Evolutionary conservation across 306 rosid species (phyloP), one percentile per base, ranked within the genome.

Genomic region (Begonia loranthoides): DNA sequence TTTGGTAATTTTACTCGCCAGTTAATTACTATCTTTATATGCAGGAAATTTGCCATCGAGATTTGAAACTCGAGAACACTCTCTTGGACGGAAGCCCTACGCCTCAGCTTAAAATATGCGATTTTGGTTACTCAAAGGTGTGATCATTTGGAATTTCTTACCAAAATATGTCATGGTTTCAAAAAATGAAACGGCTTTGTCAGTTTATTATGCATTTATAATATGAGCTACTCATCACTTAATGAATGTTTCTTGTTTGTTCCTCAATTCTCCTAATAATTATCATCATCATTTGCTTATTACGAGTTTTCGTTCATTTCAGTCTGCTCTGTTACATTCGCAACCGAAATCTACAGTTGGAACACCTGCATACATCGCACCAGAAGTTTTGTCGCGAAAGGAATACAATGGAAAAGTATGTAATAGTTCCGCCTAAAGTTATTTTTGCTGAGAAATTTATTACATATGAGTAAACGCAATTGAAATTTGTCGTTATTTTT

Each of bases 101-200:
- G 8, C 99, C 99, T 9, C 70, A 75, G 41, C 88, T 90, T 45
- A 90, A 90, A 72, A 90, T 90, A 12, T 86, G 95, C 12, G 99
- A 90, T 66, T 90, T 90, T 12, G 99, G 99, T 39, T 83, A 80
- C 74, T 90, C 99, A 63, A 90, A 90, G 99, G 95, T 87, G 51
- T 28, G 8, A 28, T 28, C 36, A 28, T 28, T 28, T 28, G 8
- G 36, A 28, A 2, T 28, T 28, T 28, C 36, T 28, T 7, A 28
- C 5, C 8, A 28, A 28, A 28, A 28, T 4, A 28, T 28, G 9
- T 28, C 5, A 28, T 7, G 8, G 36, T 28, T 28, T 28, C 8
- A 5, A 28, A 19, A 28, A 28, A 4, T 1, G 36, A 28, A 28
- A 28, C 9, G 22, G 3, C 2, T 19, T 19, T 19, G 3, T 19